phyloP scores from a whole-genome alignment of 192 early-diverging fungal genomes.

The Dimargaris xerosporica region DNA sequence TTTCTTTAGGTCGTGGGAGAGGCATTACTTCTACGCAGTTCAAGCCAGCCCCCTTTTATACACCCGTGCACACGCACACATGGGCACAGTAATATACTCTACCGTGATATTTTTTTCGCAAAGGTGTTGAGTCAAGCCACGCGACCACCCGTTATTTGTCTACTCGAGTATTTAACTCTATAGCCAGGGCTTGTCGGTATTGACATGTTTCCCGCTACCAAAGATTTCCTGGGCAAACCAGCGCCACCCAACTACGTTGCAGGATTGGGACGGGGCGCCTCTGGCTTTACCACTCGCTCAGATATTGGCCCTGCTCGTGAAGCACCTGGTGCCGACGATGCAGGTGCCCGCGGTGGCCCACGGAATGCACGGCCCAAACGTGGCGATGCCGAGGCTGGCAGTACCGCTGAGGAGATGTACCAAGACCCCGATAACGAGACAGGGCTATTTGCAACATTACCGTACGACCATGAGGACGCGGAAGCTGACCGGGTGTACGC shows the following conservation, averaged over 20 bases:
- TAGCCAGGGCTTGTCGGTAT: not conserved
- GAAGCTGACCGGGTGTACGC: slow-evolving; percentile 92
- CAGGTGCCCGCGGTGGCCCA: slow-evolving; percentile 15
- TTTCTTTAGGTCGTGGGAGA: too few relatives aligned
- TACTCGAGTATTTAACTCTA: too few relatives aligned
- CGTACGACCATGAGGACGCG: slow-evolving; percentile 93
- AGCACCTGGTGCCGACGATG: slow-evolving; percentile 34
- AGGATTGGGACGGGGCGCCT: slow-evolving; percentile 90
- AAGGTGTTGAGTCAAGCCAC: too few relatives aligned
- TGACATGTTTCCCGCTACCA: slow-evolving; percentile 42
- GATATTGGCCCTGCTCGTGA: slow-evolving; percentile 96
- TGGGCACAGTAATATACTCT: too few relatives aligned
- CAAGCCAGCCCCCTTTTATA: too few relatives aligned
- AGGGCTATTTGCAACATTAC: slow-evolving; percentile 69
- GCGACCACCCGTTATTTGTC: too few relatives aligned
- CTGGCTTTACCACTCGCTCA: slow-evolving; percentile 94
- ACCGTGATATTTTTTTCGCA: too few relatives aligned
- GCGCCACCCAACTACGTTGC: slow-evolving; percentile 95
- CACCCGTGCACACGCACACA: too few relatives aligned
- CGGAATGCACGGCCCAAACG: slow-evolving; percentile 10
- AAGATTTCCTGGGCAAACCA: slow-evolving; percentile 86
- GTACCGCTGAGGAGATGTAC: slow-evolving; percentile 22
- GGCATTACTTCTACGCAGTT: too few relatives aligned
- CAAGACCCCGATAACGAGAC: slow-evolving; percentile 90
- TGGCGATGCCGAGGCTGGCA: slow-evolving; percentile 8